Conservation (phyloP, 2,329 filamentous ascomycete species). For the Chrysosporium queenslandicum region DNA sequence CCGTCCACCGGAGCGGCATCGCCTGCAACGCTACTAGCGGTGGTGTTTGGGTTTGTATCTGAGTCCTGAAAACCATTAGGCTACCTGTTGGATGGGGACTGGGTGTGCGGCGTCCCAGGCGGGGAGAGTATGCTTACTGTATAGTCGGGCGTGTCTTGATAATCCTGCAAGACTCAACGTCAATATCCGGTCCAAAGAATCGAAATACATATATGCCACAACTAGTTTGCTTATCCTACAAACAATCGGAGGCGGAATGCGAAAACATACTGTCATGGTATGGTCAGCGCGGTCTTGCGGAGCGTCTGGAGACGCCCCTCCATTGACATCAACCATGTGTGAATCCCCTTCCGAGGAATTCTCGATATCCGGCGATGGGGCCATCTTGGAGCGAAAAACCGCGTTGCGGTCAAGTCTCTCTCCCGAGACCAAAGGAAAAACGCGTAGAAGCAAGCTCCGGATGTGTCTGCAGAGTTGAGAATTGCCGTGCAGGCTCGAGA, state of each 20-base stretch:
- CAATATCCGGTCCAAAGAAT: conserved; percentile 5
- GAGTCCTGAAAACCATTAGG: conserved; percentile 42
- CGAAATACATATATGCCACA: background rate
- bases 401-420: conserved; percentile 3
- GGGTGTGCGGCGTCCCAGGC: background rate
- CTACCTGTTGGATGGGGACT: background rate
- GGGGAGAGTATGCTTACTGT: conserved; percentile 36
- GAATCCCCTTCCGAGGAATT: conserved; percentile 38
- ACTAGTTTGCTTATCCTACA: background rate
- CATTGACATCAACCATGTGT: conserved; percentile 38
- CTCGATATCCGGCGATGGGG: conserved; percentile 32
- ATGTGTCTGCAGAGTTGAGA: background rate
- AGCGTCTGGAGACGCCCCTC: conserved; percentile 28
- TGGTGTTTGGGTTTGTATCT: conserved; percentile 56
- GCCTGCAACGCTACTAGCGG: conserved; percentile 74
- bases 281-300: conserved; percentile 32
- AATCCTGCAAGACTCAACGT: conserved; percentile 29
- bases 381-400: conserved; percentile 27
- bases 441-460: conserved; percentile 5
- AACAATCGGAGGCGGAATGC: background rate
- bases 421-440: background rate
- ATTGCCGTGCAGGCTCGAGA: background rate
- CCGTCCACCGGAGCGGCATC: conserved; percentile 61
- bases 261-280: conserved; percentile 28
- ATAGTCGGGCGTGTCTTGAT: conserved; percentile 53